Evolutionary conservation across 2,329 filamentous ascomycete species (phyloP).

Genomic region (Nannizziopsis barbatae): DNA sequence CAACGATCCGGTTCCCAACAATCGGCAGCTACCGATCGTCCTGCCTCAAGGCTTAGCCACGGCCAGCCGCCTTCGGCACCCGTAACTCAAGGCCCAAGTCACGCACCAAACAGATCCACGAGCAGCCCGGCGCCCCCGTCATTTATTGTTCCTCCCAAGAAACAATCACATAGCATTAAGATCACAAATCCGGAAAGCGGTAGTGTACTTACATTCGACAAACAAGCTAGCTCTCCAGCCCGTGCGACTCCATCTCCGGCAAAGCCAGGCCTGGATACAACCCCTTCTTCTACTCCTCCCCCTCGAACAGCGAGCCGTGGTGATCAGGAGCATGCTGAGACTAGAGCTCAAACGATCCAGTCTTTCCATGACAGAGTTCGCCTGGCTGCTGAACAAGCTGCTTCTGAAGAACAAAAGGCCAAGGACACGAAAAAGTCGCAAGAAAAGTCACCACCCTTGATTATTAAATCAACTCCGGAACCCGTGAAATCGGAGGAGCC

Average conservation of each 20-base stretch:
- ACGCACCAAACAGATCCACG: constrained; percentile 46
- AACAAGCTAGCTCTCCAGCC: constrained; percentile 52
- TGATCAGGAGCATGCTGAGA: constrained; percentile 54
- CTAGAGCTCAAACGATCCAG: constrained; percentile 62
- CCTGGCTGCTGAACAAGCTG: constrained; percentile 22
- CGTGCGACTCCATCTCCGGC: constrained; percentile 48
- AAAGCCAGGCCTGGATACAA: constrained; percentile 25
- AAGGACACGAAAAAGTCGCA: not conserved
- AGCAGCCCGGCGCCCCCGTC: constrained; percentile 50
- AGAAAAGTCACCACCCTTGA: too few relatives aligned
- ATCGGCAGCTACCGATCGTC: constrained; percentile 53
- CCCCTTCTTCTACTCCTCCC: constrained; percentile 69
- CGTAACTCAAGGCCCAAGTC: constrained; percentile 17
- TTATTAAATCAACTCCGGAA: not conserved
- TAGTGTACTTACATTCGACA: constrained; percentile 58
- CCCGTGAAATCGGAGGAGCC: constrained; percentile 16
- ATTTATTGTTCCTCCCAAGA: constrained; percentile 52
- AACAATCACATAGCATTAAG: constrained; percentile 58
- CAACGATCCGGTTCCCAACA: constrained; percentile 74
- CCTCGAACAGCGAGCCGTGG: constrained; percentile 60
- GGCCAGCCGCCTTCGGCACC: constrained; percentile 42
- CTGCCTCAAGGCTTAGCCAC: constrained; percentile 51
- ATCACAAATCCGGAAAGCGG: constrained; percentile 80
- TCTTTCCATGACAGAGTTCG: constrained; percentile 51
- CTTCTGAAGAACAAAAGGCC: constrained; percentile 18